Evolutionary conservation across 1,284 basidiomycete species (phyloP).

Genomic region (Bjerkandera adusta): DNA sequence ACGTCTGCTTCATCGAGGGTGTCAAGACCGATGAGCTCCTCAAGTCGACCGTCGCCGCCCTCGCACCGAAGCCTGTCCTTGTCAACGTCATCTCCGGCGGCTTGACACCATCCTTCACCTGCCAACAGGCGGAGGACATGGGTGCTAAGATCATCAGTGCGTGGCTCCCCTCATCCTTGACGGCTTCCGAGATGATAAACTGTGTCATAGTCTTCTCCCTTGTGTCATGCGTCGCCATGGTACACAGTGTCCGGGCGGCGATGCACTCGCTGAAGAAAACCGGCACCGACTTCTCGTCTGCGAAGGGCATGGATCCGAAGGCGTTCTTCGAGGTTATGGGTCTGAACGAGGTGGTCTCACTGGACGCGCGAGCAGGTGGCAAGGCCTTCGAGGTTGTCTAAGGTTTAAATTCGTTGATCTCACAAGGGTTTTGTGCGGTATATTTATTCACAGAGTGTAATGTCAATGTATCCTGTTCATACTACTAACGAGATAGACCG

Average conservation of each 20-base stretch:
- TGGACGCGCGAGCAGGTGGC: conserved; percentile 62
- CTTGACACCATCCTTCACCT: conserved; percentile 71
- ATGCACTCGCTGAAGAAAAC: conserved; percentile 75
- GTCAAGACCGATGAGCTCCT: conserved; percentile 70
- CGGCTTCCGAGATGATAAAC: background rate
- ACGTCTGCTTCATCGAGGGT: conserved; percentile 85
- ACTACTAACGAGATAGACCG: no score
- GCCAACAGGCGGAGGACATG: conserved; percentile 60
- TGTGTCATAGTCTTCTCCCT: conserved; percentile 62
- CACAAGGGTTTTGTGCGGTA: no score
- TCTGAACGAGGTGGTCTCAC: conserved; percentile 51
- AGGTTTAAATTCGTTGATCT: no score
- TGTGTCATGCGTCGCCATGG: conserved; percentile 70
- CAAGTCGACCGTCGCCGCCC: conserved; percentile 56
- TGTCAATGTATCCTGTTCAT: no score
- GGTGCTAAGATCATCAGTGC: conserved; percentile 77
- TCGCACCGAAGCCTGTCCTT: conserved; percentile 73
- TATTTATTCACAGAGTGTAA: no score
- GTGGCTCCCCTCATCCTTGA: conserved; percentile 22
- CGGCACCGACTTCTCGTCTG: conserved; percentile 68
- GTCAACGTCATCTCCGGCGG: conserved; percentile 79
- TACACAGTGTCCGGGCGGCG: conserved; percentile 68
- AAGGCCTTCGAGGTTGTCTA: conserved; percentile 51
- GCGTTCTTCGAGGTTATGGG: conserved; percentile 76
- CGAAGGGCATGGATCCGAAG: conserved; percentile 75